Conservation (phyloP, 805 yeast species). For the Wickerhamiella australiensis region DNA sequence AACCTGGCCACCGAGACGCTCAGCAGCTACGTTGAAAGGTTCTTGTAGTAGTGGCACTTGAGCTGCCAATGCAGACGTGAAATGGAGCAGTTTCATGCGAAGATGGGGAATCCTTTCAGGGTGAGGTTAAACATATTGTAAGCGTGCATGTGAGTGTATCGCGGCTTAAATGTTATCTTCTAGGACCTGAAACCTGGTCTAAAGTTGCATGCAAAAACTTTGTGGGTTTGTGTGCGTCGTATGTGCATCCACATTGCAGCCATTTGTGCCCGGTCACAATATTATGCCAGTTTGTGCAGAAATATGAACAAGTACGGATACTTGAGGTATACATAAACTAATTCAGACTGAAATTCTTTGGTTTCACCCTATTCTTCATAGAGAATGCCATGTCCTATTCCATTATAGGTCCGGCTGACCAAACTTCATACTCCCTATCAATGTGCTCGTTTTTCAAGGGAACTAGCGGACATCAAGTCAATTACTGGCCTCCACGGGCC, state of each 20-base stretch:
- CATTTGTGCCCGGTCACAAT: not conserved
- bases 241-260: not conserved
- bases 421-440: not conserved
- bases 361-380: too few species aligned
- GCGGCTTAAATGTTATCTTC: too few species aligned
- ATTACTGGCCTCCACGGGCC: conserved; percentile 11
- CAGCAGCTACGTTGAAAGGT: not conserved
- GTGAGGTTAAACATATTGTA: too few species aligned
- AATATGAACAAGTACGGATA: not conserved
- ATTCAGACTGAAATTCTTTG: too few species aligned
- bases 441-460: conserved; percentile 8
- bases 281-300: not conserved
- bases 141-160: too few species aligned
- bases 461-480: conserved; percentile 9
- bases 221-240: too few species aligned
- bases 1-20: not conserved
- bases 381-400: too few species aligned
- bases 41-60: not conserved
- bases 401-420: too few species aligned
- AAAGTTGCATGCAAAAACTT: too few species aligned
- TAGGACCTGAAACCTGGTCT: too few species aligned
- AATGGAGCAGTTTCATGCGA: not conserved
- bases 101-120: too few species aligned
- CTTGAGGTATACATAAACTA: too few species aligned
- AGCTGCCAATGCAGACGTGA: not conserved